Evolutionary conservation across 1,139 yeast genomes (phyloP).

Genomic region (Torulaspora globosa): DNA sequence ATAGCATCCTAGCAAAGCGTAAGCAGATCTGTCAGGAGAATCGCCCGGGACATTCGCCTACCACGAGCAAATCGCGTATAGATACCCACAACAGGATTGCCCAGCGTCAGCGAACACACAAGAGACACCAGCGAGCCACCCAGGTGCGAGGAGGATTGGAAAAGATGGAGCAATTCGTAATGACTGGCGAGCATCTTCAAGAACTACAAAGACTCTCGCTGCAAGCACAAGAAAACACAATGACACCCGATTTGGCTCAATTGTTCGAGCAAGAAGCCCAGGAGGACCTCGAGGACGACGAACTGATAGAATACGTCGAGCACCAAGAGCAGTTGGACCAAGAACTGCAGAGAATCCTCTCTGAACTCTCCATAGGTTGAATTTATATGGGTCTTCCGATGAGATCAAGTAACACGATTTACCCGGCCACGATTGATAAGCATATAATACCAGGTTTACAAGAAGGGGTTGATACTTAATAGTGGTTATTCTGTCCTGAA

Average conservation of each 20-base stretch:
- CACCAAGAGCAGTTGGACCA: slow-evolving; percentile 23
- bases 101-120: slow-evolving; percentile 11
- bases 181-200: slow-evolving; percentile 22
- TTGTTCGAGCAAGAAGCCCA: slow-evolving; percentile 20
- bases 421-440: slow-evolving; percentile 2
- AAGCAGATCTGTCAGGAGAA: slow-evolving; percentile 5
- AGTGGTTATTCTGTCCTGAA: not conserved
- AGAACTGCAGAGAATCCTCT: slow-evolving; percentile 20
- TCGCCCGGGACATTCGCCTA: slow-evolving; percentile 12
- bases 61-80: slow-evolving; percentile 10
- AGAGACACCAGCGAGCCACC: slow-evolving; percentile 14
- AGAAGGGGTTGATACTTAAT: slow-evolving; percentile 6
- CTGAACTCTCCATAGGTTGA: slow-evolving; percentile 17
- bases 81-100: slow-evolving; percentile 8
- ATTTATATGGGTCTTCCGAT: not conserved
- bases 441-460: not conserved
- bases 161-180: slow-evolving; percentile 28
- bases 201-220: slow-evolving; percentile 18
- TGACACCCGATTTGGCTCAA: slow-evolving; percentile 23
- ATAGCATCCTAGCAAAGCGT: slow-evolving; percentile 8
- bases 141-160: slow-evolving; percentile 27
- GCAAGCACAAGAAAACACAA: slow-evolving; percentile 24
- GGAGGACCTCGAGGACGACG: slow-evolving; percentile 28
- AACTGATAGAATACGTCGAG: slow-evolving; percentile 23
- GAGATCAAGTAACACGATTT: too few species aligned